These are phyloP conservation scores for Phytopythium kandeliae DNA, from an alignment of 352 stramenopile species.

Conservation along the genomic window DNA sequence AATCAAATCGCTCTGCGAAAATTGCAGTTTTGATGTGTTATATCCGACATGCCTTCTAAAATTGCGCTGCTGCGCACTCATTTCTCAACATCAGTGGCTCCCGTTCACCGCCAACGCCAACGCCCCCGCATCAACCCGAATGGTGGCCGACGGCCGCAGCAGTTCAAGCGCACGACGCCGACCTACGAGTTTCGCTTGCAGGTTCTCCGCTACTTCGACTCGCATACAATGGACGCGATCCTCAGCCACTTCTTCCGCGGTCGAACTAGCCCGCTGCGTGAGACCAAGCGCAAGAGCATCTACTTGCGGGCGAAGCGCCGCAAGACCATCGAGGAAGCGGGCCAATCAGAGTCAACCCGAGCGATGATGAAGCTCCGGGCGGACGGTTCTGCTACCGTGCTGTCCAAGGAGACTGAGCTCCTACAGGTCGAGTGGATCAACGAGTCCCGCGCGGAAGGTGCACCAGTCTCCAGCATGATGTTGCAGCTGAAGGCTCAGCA, in stretches of 20 bases:
- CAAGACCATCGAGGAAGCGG: neutral
- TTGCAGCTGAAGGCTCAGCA: neutral
- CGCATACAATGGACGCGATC: neutral
- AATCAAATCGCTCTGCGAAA: no score
- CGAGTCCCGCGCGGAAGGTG: neutral
- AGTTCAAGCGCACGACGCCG: no score
- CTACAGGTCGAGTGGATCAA: neutral
- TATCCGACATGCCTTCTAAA: no score
- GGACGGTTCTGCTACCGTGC: neutral
- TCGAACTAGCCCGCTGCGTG: neutral
- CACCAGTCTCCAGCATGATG: neutral
- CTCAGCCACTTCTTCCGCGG: constrained; percentile 6
- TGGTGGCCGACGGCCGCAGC: no score
- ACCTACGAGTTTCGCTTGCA: constrained; percentile 2
- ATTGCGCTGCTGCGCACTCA: no score
- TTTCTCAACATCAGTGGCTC: no score
- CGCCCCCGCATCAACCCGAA: no score
- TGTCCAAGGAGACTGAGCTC: neutral
- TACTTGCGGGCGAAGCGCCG: neutral
- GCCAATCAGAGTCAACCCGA: neutral
- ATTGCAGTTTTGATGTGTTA: no score
- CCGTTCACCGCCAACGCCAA: no score
- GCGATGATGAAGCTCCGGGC: neutral
- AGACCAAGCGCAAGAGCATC: neutral
- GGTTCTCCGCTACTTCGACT: constrained; percentile 4